phyloP scores from a whole-genome alignment of 495 filamentous ascomycete species.

The Neurospora cerealis region DNA sequence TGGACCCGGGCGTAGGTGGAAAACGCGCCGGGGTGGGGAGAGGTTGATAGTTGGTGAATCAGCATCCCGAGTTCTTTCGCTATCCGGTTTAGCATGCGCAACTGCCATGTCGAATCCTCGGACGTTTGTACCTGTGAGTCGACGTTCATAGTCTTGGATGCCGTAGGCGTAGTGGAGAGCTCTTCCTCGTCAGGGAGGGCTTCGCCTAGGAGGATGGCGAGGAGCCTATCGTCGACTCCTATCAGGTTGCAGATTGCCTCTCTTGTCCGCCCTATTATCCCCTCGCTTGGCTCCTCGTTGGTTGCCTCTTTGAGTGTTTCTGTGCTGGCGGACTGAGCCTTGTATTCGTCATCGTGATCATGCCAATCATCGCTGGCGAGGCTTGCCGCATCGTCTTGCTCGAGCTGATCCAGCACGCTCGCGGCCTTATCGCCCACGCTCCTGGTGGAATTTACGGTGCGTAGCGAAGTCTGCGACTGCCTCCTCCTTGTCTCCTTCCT shows the following conservation, averaged over 20 bases:
- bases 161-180: slow-evolving; percentile 32
- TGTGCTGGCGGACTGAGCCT: background rate
- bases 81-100: slow-evolving; percentile 69
- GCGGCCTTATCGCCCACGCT: slow-evolving; percentile 10
- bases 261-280: slow-evolving; percentile 68
- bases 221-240: slow-evolving; percentile 76
- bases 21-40: slow-evolving; percentile 63
- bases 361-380: slow-evolving; percentile 28
- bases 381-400: slow-evolving; percentile 24
- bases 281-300: slow-evolving; percentile 37
- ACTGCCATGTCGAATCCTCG: slow-evolving; percentile 56
- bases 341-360: slow-evolving; percentile 23
- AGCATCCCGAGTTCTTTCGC: slow-evolving; percentile 77
- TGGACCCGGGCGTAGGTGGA: slow-evolving; percentile 55
- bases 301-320: slow-evolving; percentile 10
- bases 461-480: slow-evolving; percentile 26
- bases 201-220: slow-evolving; percentile 84
- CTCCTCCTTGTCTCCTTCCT: slow-evolving; percentile 69
- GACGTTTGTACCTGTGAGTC: slow-evolving; percentile 19
- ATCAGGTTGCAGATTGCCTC: slow-evolving; percentile 82
- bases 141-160: slow-evolving; percentile 13
- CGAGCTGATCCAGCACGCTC: slow-evolving; percentile 13
- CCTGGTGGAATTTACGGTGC: slow-evolving; percentile 3
- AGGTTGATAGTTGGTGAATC: slow-evolving; percentile 67
- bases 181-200: slow-evolving; percentile 52